Base-by-base conservation (phyloP, 176 grass and related monocot genomes). In the Ananas comosus region DNA sequence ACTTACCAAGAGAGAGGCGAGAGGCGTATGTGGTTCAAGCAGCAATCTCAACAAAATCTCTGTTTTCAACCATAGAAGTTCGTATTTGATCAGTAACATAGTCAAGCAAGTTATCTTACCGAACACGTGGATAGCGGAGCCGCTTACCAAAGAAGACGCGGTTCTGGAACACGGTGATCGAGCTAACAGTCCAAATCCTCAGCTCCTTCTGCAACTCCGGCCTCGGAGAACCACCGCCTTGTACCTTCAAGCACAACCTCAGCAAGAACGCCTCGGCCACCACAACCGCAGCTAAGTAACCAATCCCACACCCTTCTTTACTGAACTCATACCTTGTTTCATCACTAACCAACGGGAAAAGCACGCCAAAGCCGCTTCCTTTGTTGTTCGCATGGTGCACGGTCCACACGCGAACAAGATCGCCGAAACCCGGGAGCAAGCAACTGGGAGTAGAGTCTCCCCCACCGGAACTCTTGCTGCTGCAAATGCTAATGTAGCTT, bases 351-450 rank as follows among this genome's bases (percentile, higher is more conserved):
- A 93, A 81, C 29, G 89, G 90, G 80, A 99, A 94, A 12, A 99
- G 70, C 72, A 86, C 77, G 71, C 76, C 79, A 70, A 99, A 83
- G 28, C 74, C 73, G 66, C 86, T 84, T 51, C 72, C 78, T 57
- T 69, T 78, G 79, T 12, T 79, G 79, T 12, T 79, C 0, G 80
- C 78, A 57, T 91, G 83, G 21, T 69, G 82, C 78, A 90, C 84
- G 4, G 82, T 93, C 95, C 95, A 99, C 69, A 99, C 80, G 74
- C 82, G 82, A 81, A 93, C 87, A 50, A 94, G 87, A 68, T 99
- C 95, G 22, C 70, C 70, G 48, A 99, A 93, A 3, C 80, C 74
- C 51, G 90, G 87, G 67, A 93, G 80, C 50, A 93, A 76, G 12
- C 18, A 72, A 13, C 57, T 70, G 9, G 65, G 21, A 64, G 72